Percentiles rank a stretch among this genome's conserved stretches.
Conservation (phyloP, 306 rosid species). For the Medicago ruthenica region DNA sequence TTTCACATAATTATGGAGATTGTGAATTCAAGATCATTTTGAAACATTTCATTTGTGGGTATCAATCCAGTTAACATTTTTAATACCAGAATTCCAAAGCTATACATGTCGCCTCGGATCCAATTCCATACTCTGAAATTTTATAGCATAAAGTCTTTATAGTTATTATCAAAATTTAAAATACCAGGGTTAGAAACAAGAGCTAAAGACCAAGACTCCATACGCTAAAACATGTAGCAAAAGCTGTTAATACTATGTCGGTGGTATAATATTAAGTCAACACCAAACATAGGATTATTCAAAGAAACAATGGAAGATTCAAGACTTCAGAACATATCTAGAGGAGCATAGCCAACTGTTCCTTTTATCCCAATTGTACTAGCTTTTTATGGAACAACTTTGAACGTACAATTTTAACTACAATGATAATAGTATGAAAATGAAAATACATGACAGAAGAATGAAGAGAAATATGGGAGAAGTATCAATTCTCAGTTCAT, state of each 20-base stretch:
- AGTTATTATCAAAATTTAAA: neutral
- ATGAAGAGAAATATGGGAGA: neutral
- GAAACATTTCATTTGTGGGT: constrained; percentile 42
- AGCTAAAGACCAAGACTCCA: neutral
- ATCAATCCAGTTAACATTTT: constrained; percentile 46
- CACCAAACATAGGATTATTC: neutral
- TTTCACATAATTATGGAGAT: constrained; percentile 39
- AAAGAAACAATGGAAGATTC: neutral
- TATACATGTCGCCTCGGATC: constrained; percentile 44
- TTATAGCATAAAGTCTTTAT: too few relatives aligned
- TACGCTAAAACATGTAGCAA: neutral
- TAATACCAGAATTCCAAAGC: constrained; percentile 46
- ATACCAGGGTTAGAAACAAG: too few relatives aligned
- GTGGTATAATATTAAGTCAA: neutral
- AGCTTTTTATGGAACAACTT: too few relatives aligned
- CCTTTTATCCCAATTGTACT: too few relatives aligned
- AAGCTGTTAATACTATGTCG: neutral
- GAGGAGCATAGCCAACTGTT: neutral
- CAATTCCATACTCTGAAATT: constrained; percentile 30
- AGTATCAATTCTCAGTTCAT: neutral
- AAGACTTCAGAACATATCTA: neutral
- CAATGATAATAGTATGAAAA: neutral
- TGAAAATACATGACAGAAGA: neutral
- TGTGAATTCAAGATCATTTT: neutral
- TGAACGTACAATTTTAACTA: too few relatives aligned